Conservation (phyloP, 352 stramenopile species). For the Phytophthora fragariaefolia region DNA sequence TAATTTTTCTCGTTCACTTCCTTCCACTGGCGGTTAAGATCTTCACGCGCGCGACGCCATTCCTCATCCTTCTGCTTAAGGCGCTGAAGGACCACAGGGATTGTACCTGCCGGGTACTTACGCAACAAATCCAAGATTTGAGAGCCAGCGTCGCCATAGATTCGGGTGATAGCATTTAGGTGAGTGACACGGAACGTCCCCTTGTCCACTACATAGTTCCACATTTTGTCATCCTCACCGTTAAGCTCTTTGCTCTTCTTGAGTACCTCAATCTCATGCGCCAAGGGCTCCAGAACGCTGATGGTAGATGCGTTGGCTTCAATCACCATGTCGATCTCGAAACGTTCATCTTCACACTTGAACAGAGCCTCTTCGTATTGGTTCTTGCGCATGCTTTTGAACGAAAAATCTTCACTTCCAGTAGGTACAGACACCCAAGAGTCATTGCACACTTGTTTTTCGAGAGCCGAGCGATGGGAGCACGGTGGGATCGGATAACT, state of each 20-base stretch:
- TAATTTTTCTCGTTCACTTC: conserved; percentile 98
- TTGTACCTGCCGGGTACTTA: conserved; percentile 96
- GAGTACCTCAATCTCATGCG: conserved; percentile 93
- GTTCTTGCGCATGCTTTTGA: conserved; percentile 99
- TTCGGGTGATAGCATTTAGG: conserved; percentile 97
- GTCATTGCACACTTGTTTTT: conserved; percentile 95
- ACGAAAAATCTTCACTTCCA: conserved; percentile 99
- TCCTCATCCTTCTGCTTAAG: conserved; percentile 99
- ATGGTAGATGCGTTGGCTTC: conserved; percentile 97
- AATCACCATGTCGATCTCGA: conserved; percentile 95
- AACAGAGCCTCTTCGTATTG: conserved; percentile 99
- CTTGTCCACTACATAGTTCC: conserved; percentile 95
- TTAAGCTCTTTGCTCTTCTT: conserved; percentile 67
- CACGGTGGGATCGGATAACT: conserved; percentile 98
- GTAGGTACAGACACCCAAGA: conserved; percentile 98
- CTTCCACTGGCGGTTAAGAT: conserved; percentile 98
- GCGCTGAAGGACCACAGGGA: conserved; percentile 98
- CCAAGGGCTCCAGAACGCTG: conserved; percentile 95
- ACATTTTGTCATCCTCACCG: conserved; percentile 78
- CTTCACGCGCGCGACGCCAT: conserved; percentile 93
- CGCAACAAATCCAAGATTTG: conserved; percentile 95
- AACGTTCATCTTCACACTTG: conserved; percentile 98
- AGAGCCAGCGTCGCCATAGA: conserved; percentile 96
- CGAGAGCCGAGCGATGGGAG: conserved; percentile 93
- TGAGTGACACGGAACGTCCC: conserved; percentile 95